Conservation (phyloP, 2,329 filamentous ascomycete species). For the Lecanoromycetidae sp. region DNA sequence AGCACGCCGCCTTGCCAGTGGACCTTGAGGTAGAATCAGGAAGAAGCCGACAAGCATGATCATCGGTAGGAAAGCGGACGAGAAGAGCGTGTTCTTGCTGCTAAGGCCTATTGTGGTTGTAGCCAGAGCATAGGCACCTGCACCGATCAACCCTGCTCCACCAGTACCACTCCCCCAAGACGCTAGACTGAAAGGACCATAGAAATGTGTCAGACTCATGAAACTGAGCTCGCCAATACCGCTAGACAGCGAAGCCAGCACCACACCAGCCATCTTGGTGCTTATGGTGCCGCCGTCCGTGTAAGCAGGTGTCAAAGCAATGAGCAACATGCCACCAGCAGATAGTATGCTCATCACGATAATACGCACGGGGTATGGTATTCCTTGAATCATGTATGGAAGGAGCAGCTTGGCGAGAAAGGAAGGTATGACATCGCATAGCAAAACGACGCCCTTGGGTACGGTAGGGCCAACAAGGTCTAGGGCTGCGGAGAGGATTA, state of each 20-base stretch:
- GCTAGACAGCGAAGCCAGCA: constrained; percentile 71
- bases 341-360: constrained; percentile 63
- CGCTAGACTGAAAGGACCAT: constrained; percentile 73
- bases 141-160: constrained; percentile 74
- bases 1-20: constrained; percentile 33
- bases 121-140: constrained; percentile 73
- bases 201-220: constrained; percentile 82
- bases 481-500: constrained; percentile 88
- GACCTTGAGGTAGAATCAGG: constrained; percentile 57
- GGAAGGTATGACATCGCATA: constrained; percentile 82
- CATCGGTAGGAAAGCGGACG: constrained; percentile 64
- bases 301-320: constrained; percentile 62
- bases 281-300: constrained; percentile 49
- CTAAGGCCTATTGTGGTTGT: constrained; percentile 68
- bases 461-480: constrained; percentile 80
- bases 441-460: constrained; percentile 83
- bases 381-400: constrained; percentile 82
- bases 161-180: constrained; percentile 90
- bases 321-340: constrained; percentile 73
- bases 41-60: constrained; percentile 83
- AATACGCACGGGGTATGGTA: constrained; percentile 69
- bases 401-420: constrained; percentile 79
- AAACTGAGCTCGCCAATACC: constrained; percentile 87
- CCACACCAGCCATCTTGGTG: constrained; percentile 68
- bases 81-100: constrained; percentile 61